Base-by-base conservation (phyloP, 805 yeast species). In the Wickerhamiella cacticola region DNA sequence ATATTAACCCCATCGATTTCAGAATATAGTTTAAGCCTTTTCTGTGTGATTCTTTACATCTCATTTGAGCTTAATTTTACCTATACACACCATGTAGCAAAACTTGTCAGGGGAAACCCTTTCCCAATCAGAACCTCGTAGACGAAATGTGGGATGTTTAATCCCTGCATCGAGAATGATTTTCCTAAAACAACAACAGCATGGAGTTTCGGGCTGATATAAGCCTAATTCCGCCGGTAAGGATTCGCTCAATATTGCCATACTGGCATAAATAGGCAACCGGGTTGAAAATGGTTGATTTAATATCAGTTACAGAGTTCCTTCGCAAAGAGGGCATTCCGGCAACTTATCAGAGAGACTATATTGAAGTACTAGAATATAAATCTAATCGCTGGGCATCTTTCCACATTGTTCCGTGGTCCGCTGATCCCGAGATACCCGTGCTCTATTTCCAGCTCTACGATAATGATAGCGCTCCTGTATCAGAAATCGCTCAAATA, bases 381-480 rank as follows among this genome's bases (percentile, higher is more conserved):
- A 21, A n/a, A 5, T 15, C 10, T 22, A 9, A 39, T 10, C 16
- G 4, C 9, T 43, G 46, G 46, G 24, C 33, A 8, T 8, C 26
- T 6, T 7, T 43, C 12, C 40, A 51, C 19, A 46, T 62, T 1
- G 26, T 46, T 12, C 55, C 54, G 13, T 63, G 66, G 66, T 40
- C 50, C 13, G 62, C 62, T 2, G 60, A 58, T 26, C 58, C 61
- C 7, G 40, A 31, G 3, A 54, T 59, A 5, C 66, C 66, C 0
- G 61, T 60, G 29, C 53, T 63, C 15, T 61, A 57, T 42, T 52
- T 62, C 45, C 35, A 39, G 5, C 16, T 49, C 12, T 41, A 4
- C 18, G 45, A 41, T 18, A 16, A n/a, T 3, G 45, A 41, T 3
- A 41, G n/a, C 24, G 25, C 13, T 19, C 45, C 45, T 10, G 19